Base-by-base conservation (phyloP, 768 basidiomycete species). In the Auriculariales sp. region DNA sequence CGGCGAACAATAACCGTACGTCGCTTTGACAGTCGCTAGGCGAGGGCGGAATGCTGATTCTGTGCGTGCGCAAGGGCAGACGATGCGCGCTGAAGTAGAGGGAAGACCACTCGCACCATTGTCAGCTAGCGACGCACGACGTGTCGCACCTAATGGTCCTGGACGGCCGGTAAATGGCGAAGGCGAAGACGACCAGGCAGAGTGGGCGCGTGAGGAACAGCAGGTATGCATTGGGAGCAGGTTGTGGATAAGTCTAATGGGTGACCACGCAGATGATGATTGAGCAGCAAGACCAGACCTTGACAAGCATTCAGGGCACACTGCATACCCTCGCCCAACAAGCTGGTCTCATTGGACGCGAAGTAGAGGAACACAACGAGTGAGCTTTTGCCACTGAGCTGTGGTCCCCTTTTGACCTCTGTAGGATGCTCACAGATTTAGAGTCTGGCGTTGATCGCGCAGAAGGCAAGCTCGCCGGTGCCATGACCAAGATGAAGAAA, bases 291-390 rank as follows among this genome's bases (percentile, higher is more conserved):
- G 95, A 99, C 60, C 73, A 78, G 27, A 84, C 92, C 0, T 83
- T 99, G 57, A 80, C 83, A 49, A 77, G 83, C 0, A 93, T 99
- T 60, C 76, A 83, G 0, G 90, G 91, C 0, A 92, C 93, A 2
- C 64, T 99, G 48, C 78, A 62, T 50, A 92, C 84, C 0, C 68
- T 99, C 5, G 81, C 83, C 0, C 81, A 87, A 54, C 95, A 98
- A 65, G 95, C 95, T 0, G 85, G 83, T 10, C 68, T 97, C 28
- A 99, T 99, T 79, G 94, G 94, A 0, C 79, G 78, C 51, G 95
- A 99, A 61, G 87, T 98, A 46, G 69, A 62, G 7, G 90, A 93
- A 60, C 95, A 99, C 58, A 87, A 83, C 56, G 88, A 89, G 94
- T 94, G 54, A 54, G 78, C 57, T 9, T n/a, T n/a, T n/a, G 3